phyloP scores from a whole-genome alignment of 2,329 filamentous ascomycete genomes.

The Capronia coronata region DNA sequence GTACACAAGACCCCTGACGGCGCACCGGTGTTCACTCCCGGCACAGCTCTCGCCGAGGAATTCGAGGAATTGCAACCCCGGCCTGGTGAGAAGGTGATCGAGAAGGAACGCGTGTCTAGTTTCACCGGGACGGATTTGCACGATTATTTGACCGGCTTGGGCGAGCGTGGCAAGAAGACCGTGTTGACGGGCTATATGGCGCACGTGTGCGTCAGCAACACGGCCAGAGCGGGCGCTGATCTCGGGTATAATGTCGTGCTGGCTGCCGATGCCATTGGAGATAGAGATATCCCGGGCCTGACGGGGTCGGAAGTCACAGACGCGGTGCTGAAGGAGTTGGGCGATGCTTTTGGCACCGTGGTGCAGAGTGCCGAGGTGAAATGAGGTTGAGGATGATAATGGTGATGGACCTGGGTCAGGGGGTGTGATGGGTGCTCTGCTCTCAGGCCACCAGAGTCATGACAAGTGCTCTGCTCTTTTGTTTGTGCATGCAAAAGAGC shows the following conservation, averaged over 20 bases:
- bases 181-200: slow-evolving; percentile 49
- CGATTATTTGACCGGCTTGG: slow-evolving; percentile 45
- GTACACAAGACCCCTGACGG: slow-evolving; percentile 54
- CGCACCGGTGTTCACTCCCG: slow-evolving; percentile 60
- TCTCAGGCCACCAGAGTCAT: no score
- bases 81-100: slow-evolving; percentile 51
- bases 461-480: no score
- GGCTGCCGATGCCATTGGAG: slow-evolving; percentile 57
- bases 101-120: slow-evolving; percentile 53
- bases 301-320: slow-evolving; percentile 49
- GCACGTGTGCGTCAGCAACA: slow-evolving; percentile 59
- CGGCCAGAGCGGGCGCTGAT: slow-evolving; percentile 55
- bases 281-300: slow-evolving; percentile 59
- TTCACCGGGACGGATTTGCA: slow-evolving; percentile 58
- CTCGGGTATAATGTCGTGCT: slow-evolving; percentile 59
- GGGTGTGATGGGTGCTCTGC: no score
- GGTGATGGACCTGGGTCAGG: no score
- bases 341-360: slow-evolving; percentile 58
- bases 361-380: slow-evolving; percentile 46
- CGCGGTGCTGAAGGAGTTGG: slow-evolving; percentile 52
- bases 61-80: slow-evolving; percentile 54
- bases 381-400: neutral
- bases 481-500: no score
- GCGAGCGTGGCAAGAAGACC: slow-evolving; percentile 48
- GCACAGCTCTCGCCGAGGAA: slow-evolving; percentile 53